Evolutionary conservation across 2,329 filamentous ascomycete species (phyloP).

Genomic region (Penicillium sp.): DNA sequence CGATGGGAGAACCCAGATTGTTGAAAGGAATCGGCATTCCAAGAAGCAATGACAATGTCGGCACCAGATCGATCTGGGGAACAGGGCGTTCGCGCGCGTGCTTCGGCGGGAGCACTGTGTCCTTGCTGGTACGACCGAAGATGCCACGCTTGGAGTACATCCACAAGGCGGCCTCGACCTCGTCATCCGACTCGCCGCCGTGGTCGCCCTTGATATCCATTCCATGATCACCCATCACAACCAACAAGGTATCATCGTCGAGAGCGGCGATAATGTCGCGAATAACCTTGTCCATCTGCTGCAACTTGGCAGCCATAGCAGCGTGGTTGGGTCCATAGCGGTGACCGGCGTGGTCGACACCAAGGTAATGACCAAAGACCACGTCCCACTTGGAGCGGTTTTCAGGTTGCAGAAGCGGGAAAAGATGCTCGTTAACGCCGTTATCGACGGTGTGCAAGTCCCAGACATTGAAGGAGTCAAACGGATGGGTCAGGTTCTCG

Average conservation of each 20-base stretch:
- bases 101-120: slow-evolving; percentile 52
- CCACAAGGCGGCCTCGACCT: slow-evolving; percentile 91
- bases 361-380: slow-evolving; percentile 88
- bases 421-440: slow-evolving; percentile 82
- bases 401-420: slow-evolving; percentile 65
- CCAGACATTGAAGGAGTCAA: slow-evolving; percentile 98
- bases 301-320: slow-evolving; percentile 84
- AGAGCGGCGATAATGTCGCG: slow-evolving; percentile 65
- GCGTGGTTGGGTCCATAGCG: slow-evolving; percentile 89
- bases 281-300: slow-evolving; percentile 83
- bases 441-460: slow-evolving; percentile 96
- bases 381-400: slow-evolving; percentile 78
- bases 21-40: slow-evolving; percentile 95
- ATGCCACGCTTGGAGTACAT: slow-evolving; percentile 89
- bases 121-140: slow-evolving; percentile 71
- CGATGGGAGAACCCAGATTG: slow-evolving; percentile 86
- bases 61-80: slow-evolving; percentile 88
- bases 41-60: slow-evolving; percentile 79
- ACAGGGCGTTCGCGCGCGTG: slow-evolving; percentile 72
- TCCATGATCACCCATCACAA: slow-evolving; percentile 98
- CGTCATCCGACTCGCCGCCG: slow-evolving; percentile 95
- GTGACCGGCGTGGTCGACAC: slow-evolving; percentile 95
- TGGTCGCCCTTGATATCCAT: slow-evolving; percentile 98
- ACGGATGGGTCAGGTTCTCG: slow-evolving; percentile 75
- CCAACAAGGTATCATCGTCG: slow-evolving; percentile 79